phyloP scores from a whole-genome alignment of 192 early-diverging fungal genomes.

The Coemansia sp. region DNA sequence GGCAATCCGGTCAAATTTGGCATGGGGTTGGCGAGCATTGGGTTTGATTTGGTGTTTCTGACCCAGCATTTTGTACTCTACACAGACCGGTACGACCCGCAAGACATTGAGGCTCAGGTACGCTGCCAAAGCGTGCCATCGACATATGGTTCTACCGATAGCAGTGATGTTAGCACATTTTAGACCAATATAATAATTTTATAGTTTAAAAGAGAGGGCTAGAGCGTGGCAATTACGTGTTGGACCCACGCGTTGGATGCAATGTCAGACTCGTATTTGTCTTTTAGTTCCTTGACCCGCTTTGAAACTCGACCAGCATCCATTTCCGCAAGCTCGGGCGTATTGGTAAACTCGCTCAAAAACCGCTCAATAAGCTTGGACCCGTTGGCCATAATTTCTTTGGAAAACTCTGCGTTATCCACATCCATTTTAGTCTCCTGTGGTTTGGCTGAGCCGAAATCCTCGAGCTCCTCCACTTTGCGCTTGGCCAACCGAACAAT shows the following conservation, averaged over 20 bases:
- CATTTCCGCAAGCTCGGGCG: conserved; percentile 42
- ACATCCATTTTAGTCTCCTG: conserved; percentile 9
- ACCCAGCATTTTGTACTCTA: conserved; percentile 82
- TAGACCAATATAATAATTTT: neutral
- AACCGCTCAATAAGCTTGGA: conserved; percentile 43
- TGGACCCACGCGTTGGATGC: conserved; percentile 63
- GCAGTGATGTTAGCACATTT: conserved; percentile 3
- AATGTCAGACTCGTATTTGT: conserved; percentile 61
- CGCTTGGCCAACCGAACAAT: conserved; percentile 82
- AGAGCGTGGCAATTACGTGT: conserved; percentile 55
- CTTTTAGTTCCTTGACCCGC: conserved; percentile 48
- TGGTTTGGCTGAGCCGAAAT: conserved; percentile 54
- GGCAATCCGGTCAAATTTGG: conserved; percentile 71
- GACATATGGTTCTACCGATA: conserved; percentile 30
- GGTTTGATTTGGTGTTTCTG: conserved; percentile 83
- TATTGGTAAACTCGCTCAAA: conserved; percentile 57
- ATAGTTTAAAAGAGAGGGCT: neutral
- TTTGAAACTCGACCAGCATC: conserved; percentile 35
- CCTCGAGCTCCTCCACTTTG: conserved; percentile 87
- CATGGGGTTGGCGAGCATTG: conserved; percentile 74
- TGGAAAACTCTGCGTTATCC: conserved; percentile 25
- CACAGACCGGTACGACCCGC: conserved; percentile 20
- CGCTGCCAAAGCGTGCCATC: neutral
- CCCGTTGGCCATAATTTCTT: conserved; percentile 31
- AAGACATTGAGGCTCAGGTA: conserved; percentile 24